Conservation (phyloP, 176 grass and related monocot genomes). For the Bromus sterilis region DNA sequence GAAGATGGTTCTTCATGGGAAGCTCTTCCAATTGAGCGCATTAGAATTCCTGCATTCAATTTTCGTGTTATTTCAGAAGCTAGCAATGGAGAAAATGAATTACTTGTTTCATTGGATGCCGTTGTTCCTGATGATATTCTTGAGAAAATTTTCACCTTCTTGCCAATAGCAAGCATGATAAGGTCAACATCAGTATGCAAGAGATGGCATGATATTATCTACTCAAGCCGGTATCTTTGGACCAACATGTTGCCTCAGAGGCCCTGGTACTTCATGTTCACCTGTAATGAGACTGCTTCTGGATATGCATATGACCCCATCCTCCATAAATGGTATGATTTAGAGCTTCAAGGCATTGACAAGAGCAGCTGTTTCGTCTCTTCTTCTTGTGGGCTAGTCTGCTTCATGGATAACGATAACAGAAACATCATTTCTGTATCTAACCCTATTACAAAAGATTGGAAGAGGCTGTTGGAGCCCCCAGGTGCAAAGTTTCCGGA, state of each 20-base stretch:
- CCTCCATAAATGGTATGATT: slow-evolving; percentile 71
- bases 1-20: slow-evolving; percentile 44
- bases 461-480: slow-evolving; percentile 56
- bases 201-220: slow-evolving; percentile 64
- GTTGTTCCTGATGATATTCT: slow-evolving; percentile 79
- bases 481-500: slow-evolving; percentile 52
- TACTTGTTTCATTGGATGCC: slow-evolving; percentile 47
- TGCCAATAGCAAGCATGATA: slow-evolving; percentile 72
- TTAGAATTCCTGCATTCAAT: slow-evolving; percentile 22
- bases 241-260: slow-evolving; percentile 54
- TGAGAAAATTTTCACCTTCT: slow-evolving; percentile 75
- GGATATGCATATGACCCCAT: slow-evolving; percentile 84
- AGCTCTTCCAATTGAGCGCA: slow-evolving; percentile 27
- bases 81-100: slow-evolving; percentile 22
- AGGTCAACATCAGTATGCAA: slow-evolving; percentile 65
- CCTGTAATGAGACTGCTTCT: slow-evolving; percentile 43
- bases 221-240: slow-evolving; percentile 60
- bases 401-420: slow-evolving; percentile 68
- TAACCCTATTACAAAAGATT: slow-evolving; percentile 78
- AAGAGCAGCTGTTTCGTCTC: slow-evolving; percentile 70
- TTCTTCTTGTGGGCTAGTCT: slow-evolving; percentile 81
- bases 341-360: slow-evolving; percentile 65
- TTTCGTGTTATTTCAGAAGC: slow-evolving; percentile 19
- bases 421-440: slow-evolving; percentile 61
- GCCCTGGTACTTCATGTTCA: slow-evolving; percentile 99